phyloP scores from a whole-genome alignment of 2,329 filamentous ascomycete genomes.

The Colletotrichum paranaense region DNA sequence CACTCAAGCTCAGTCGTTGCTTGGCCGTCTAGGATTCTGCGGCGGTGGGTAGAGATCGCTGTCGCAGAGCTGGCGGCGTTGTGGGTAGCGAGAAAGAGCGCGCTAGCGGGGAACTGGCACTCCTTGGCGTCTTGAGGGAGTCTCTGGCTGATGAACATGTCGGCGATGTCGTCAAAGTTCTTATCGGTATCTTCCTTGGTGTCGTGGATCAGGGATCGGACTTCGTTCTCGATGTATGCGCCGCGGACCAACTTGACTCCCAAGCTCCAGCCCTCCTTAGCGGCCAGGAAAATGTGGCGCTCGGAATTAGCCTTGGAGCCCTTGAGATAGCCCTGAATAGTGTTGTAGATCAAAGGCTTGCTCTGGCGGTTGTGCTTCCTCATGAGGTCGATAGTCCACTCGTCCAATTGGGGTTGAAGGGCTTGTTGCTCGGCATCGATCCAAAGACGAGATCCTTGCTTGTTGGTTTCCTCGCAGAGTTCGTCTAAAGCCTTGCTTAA shows the following conservation, averaged over 20 bases:
- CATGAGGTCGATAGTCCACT: constrained; percentile 83
- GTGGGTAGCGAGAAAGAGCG: constrained; percentile 84
- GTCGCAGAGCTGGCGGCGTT: constrained; percentile 65
- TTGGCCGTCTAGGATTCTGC: constrained; percentile 58
- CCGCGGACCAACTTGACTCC: constrained; percentile 83
- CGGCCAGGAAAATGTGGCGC: constrained; percentile 69
- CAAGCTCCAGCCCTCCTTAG: constrained; percentile 70
- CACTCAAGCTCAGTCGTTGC: constrained; percentile 55
- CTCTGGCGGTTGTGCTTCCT: constrained; percentile 75
- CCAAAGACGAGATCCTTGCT: constrained; percentile 78
- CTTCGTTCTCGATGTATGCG: constrained; percentile 78
- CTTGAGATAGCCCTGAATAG: constrained; percentile 84
- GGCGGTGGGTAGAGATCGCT: constrained; percentile 72
- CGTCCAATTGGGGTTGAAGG: constrained; percentile 82
- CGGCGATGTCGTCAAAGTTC: constrained; percentile 78
- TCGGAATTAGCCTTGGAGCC: constrained; percentile 67
- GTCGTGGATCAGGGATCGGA: constrained; percentile 76
- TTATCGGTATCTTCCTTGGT: constrained; percentile 78
- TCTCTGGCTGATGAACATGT: constrained; percentile 74
- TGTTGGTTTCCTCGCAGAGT: constrained; percentile 78
- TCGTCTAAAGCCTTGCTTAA: constrained; percentile 78
- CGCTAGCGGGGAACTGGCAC: constrained; percentile 65
- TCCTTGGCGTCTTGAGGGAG: constrained; percentile 39
- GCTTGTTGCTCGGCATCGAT: constrained; percentile 89
- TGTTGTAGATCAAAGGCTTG: constrained; percentile 80